phyloP scores from a whole-genome alignment of 2,329 filamentous ascomycete species.

The Ambrosiella xylebori region DNA sequence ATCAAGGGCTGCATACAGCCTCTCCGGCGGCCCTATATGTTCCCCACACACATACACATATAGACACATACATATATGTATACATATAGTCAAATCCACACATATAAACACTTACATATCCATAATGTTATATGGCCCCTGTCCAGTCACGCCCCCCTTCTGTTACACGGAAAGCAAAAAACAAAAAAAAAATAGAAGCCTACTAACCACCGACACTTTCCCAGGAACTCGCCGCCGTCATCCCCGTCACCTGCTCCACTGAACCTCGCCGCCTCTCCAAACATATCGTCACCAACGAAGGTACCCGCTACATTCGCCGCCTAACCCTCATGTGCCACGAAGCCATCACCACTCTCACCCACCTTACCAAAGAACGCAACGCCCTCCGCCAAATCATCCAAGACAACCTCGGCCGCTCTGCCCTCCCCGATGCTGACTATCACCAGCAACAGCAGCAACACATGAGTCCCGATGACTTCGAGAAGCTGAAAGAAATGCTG shows the following conservation, averaged over 20 bases:
- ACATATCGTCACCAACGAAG: slow-evolving; percentile 20
- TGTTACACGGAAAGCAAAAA: no score
- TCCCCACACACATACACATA: no score
- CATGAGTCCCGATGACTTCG: not conserved
- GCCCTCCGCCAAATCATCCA: slow-evolving; percentile 19
- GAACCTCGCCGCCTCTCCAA: slow-evolving; percentile 24
- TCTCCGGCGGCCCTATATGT: no score
- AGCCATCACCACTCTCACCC: slow-evolving; percentile 14
- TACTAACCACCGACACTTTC: not conserved
- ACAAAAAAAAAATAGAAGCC: no score
- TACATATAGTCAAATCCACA: no score
- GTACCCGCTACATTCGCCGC: slow-evolving; percentile 17
- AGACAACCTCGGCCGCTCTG: slow-evolving; percentile 3
- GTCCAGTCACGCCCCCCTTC: no score
- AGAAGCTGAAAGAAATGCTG: not conserved
- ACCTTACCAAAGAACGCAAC: slow-evolving; percentile 17
- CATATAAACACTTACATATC: no score
- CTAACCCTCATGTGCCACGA: slow-evolving; percentile 15
- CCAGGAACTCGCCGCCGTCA: slow-evolving; percentile 22
- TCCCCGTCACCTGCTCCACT: slow-evolving; percentile 20
- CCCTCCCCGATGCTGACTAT: slow-evolving; percentile 2
- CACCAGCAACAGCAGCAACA: not conserved
- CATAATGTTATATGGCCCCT: no score
- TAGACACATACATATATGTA: no score
- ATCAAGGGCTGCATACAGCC: no score